A percentile compares a stretch with the other conserved stretches of the same genome.
Conservation (phyloP, 345 rosid genomes). For the Microcos paniculata region DNA sequence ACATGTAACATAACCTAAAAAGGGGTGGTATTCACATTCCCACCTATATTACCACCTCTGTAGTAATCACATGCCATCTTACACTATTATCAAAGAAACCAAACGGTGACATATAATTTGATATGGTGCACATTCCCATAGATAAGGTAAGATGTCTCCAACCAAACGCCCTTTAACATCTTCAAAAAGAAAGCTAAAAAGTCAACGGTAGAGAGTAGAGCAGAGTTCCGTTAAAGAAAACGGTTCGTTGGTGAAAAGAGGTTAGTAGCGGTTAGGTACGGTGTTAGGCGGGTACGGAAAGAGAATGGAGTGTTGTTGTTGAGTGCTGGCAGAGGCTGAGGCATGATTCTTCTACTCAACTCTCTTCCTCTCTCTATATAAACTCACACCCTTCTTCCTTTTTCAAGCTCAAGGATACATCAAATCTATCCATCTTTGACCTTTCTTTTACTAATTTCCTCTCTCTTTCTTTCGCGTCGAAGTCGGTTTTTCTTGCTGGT, state of each 20-base stretch:
- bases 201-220: background rate
- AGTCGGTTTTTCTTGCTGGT: slow-evolving; percentile 8
- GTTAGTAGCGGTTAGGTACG: slow-evolving; percentile 4
- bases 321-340: too few species aligned
- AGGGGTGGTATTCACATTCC: too few species aligned
- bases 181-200: too few species aligned
- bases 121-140: too few species aligned
- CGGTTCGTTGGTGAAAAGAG: background rate
- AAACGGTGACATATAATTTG: too few species aligned
- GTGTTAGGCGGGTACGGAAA: background rate
- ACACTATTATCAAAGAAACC: too few species aligned
- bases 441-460: background rate
- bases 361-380: background rate
- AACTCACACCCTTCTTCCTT: background rate
- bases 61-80: too few species aligned
- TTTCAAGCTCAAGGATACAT: background rate
- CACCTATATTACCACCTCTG: too few species aligned
- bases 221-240: background rate
- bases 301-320: background rate
- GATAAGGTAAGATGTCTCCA: too few species aligned
- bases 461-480: background rate
- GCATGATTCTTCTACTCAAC: background rate
- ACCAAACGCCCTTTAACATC: too few species aligned
- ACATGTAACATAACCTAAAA: too few species aligned
- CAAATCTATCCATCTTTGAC: background rate